Base-by-base conservation (phyloP, 129 eudicot genomes). In the Lactuca saligna region DNA sequence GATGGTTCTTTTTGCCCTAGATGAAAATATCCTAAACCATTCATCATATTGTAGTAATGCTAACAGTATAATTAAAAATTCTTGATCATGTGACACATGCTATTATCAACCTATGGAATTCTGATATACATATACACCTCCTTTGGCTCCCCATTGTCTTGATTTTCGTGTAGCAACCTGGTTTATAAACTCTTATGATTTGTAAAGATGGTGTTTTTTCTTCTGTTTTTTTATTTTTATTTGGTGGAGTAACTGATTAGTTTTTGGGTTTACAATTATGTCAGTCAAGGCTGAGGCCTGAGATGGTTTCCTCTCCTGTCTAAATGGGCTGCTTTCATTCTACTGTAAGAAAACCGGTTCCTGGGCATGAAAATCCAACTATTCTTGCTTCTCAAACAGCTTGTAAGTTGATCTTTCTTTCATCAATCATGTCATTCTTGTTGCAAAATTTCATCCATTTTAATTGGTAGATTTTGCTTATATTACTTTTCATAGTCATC, bases 311-410 rank as follows among this genome's bases (percentile, higher is more conserved):
- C 78, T 68, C 64, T 10, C 17, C 9, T 66, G 54, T 39, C 56
- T 74, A 75, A 83, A 93, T 93, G 99, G 99, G 99, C 80, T 93
- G 99, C 74, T 89, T 89, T 78, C 68, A 77, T 9, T 89, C 99
- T 50, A 82, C 69, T 2, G 84, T 82, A 61, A 89, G 81, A 73
- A 89, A 78, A 77, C 90, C 85, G 70, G 87, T 69, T 65, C 92
- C 88, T 58, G 93, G 95, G 64, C 84, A 80, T 11, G 97, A 93
- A 82, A 84, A 93, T 72, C 99, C 99, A 0, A 80, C 84, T 29
- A 44, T 44, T 49, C 99, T 93, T 58, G 97, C 99, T 66, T 89
- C 99, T 8, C 95, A 93, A 85, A 93, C 99, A 54, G 97, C 99
- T 70, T 93, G 99, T 93, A 85, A 89, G 95, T 75, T 84, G 55